Conservation (phyloP, 768 basidiomycete genomes). For the Fomitopsis pulvina region DNA sequence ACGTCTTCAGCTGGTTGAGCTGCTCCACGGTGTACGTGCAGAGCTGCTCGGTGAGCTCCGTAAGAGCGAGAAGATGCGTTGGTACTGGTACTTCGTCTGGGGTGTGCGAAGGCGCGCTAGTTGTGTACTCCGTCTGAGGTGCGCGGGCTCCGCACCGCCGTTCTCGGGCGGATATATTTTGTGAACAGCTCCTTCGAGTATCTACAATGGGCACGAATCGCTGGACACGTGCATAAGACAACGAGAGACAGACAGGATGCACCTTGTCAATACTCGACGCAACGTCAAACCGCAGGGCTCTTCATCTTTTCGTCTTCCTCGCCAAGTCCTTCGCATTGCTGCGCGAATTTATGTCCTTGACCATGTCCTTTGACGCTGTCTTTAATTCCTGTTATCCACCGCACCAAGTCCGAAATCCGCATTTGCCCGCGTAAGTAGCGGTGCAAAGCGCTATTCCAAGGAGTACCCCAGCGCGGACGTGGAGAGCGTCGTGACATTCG, state of each 20-base stretch:
- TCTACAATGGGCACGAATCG: constrained; percentile 71
- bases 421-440: constrained; percentile 57
- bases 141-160: constrained; percentile 41
- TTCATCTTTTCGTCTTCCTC: constrained; percentile 56
- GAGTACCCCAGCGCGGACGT: constrained; percentile 34
- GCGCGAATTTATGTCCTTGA: constrained; percentile 48
- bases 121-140: no score
- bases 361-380: constrained; percentile 65
- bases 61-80: constrained; percentile 66
- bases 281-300: constrained; percentile 52
- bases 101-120: no score
- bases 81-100: constrained; percentile 68
- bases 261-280: constrained; percentile 73
- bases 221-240: constrained; percentile 30
- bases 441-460: constrained; percentile 56
- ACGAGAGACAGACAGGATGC: constrained; percentile 11
- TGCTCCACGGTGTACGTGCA: constrained; percentile 65
- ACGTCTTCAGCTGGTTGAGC: constrained; percentile 60
- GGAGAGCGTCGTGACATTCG: constrained; percentile 56
- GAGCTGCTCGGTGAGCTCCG: constrained; percentile 54
- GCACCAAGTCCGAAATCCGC: constrained; percentile 73
- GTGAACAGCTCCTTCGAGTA: constrained; percentile 52
- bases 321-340: constrained; percentile 48
- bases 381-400: constrained; percentile 66
- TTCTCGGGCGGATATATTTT: constrained; percentile 26